Evolutionary conservation across 352 stramenopile genomes (phyloP), one percentile per base, ranked within the genome.

Genomic region (Phytophthora ramorum): DNA sequence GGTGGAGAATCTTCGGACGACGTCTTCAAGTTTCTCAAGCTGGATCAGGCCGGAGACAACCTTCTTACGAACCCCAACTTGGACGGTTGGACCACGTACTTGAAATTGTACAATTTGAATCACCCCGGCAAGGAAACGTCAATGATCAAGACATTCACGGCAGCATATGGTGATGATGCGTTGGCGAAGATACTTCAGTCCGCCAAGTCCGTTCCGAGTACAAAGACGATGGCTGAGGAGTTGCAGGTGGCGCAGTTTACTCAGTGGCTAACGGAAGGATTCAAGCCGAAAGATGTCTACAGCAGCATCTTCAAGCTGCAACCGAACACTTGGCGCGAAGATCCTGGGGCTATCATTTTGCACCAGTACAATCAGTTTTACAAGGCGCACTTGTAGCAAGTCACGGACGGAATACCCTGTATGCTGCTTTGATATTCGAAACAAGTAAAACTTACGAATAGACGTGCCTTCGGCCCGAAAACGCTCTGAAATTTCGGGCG

Each of bases 121-220:
- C 32, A 37, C 32, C 32, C 32, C 32, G 32, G 32, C 34, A 38
- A 38, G 34, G 34, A 38, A 38, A 38, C 34, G 34, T 38, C 34
- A 2, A 38, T 38, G n/a, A 59, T 59, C 19, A 49, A 59, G 26
- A 28, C 24, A 3, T 44, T 50, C 52, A 43, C 38, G 19, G 26
- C 9, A 17, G n/a, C 38, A 16, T 59, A 58, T 7, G 22, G 51
- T 30, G 51, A 58, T 9, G 51, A 58, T 12, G 38, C 38, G 22
- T 26, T 32, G 24, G 38, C 47, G 9, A 50, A 13, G 16, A 45
- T 58, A 17, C 24, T 59, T 16, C 16, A 38, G 48, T 24, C 37
- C 4, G 52, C 37, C 4, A 50, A 28, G 38, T 50, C 47, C 4
- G 37, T 50, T 32, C 22, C 52, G 7, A 17, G 24, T 49, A 59